Conservation (phyloP, 2,329 filamentous ascomycete species). For the Penicillium occitanis region DNA sequence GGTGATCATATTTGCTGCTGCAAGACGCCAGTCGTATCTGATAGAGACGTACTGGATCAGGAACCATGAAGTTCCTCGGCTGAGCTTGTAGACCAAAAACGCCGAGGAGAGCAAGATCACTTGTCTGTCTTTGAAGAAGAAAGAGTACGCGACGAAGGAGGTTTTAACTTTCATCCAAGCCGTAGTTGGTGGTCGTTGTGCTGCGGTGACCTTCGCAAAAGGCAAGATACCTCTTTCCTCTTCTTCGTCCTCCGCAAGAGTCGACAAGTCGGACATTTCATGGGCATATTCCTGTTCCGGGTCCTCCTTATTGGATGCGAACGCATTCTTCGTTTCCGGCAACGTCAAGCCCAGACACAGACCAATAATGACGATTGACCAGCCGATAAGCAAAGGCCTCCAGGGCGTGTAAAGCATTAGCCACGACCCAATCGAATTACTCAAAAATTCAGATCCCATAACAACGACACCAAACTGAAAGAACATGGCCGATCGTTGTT, state of each 20-base stretch:
- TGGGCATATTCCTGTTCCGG: constrained; percentile 5
- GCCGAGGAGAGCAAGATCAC: constrained; percentile 46
- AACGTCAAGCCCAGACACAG: constrained; percentile 35
- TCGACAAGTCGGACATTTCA: constrained; percentile 34
- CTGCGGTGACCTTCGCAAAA: constrained; percentile 18
- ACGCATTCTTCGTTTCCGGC: constrained; percentile 42
- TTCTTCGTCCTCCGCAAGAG: constrained; percentile 20
- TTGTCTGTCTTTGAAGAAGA: constrained; percentile 43
- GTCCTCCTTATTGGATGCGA: constrained; percentile 19
- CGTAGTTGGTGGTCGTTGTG: constrained; percentile 17
- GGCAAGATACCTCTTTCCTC: constrained; percentile 13
- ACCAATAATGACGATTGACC: constrained; percentile 34
- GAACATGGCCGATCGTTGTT: constrained; percentile 45
- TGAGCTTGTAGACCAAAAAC: constrained; percentile 51
- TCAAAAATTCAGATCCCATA: constrained; percentile 42
- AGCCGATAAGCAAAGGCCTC: constrained; percentile 41
- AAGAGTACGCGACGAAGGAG: constrained; percentile 40
- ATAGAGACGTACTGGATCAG: constrained; percentile 55
- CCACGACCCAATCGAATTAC: constrained; percentile 41
- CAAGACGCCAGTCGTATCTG: constrained; percentile 52
- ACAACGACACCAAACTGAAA: constrained; percentile 42
- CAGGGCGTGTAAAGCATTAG: constrained; percentile 44
- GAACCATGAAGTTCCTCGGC: constrained; percentile 48
- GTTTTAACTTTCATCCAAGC: constrained; percentile 17
- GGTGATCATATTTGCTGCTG: constrained; percentile 44